phyloP scores from a whole-genome alignment of 352 stramenopile genomes.

The Thalassiosira pacifica region DNA sequence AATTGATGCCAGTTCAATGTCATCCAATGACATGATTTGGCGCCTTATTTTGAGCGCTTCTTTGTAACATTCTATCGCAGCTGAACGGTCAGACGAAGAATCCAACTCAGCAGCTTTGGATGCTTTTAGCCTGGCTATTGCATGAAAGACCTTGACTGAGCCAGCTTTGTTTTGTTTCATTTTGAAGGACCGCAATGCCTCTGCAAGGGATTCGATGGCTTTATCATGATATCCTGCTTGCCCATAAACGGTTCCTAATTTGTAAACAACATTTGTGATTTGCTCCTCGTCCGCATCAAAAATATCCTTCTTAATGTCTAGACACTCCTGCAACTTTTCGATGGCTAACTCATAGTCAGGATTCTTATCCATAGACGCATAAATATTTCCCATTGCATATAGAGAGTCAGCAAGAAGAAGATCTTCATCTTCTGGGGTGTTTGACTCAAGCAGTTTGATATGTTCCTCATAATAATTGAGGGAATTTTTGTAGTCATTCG shows the following conservation, averaged over 20 bases:
- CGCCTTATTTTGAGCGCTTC: constrained; percentile 59
- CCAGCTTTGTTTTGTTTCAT: constrained; percentile 62
- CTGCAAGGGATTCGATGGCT: constrained; percentile 40
- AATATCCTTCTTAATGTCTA: constrained; percentile 60
- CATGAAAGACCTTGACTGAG: constrained; percentile 49
- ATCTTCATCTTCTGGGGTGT: constrained; percentile 45
- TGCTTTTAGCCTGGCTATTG: constrained; percentile 57
- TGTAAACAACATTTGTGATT: constrained; percentile 59
- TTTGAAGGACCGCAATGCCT: constrained; percentile 66
- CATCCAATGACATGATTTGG: constrained; percentile 63
- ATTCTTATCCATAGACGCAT: constrained; percentile 34
- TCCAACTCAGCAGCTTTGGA: constrained; percentile 43
- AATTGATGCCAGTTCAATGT: constrained; percentile 62
- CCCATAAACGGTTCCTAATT: constrained; percentile 59
- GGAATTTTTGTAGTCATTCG: constrained; percentile 63
- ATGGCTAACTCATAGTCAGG: constrained; percentile 62
- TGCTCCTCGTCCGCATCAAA: constrained; percentile 55
- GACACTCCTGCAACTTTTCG: constrained; percentile 62
- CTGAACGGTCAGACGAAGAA: constrained; percentile 41
- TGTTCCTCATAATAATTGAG: constrained; percentile 70
- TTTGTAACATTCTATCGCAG: constrained; percentile 68
- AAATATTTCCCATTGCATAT: constrained; percentile 62
- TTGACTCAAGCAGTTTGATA: constrained; percentile 54
- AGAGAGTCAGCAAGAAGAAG: constrained; percentile 59
- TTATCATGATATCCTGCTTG: constrained; percentile 52